Percentiles rank a stretch among this genome's conserved stretches.
Conservation (phyloP, 108 stramenopile species). For the Fragilariopsis cylindrus region DNA sequence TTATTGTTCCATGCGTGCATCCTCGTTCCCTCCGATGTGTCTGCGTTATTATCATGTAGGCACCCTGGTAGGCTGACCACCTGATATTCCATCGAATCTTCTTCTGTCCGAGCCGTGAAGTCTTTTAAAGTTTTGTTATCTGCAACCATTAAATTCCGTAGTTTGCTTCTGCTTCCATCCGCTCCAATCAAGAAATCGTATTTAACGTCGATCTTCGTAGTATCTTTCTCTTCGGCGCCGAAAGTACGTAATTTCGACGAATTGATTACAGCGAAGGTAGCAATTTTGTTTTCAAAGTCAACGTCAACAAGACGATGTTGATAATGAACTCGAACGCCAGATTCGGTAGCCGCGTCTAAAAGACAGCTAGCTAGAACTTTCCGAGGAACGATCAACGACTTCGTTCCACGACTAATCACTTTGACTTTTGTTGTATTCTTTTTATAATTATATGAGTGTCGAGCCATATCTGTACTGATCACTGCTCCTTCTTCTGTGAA, state of each 20-base stretch:
- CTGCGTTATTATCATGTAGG: not conserved
- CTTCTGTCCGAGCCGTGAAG: not conserved
- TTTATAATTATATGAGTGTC: not conserved
- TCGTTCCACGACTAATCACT: not conserved
- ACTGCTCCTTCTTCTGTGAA: not conserved
- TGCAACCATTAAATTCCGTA: not conserved
- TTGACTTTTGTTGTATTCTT: not conserved
- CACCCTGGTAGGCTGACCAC: not conserved
- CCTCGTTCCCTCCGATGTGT: not conserved
- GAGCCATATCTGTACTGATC: not conserved
- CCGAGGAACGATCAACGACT: not conserved
- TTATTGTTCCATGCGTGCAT: not conserved
- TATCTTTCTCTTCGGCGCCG: not conserved
- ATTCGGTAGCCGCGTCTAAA: not conserved
- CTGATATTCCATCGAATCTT: constrained; percentile 1
- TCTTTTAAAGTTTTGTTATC: not conserved
- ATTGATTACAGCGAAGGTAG: not conserved
- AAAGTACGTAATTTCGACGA: too few species aligned
- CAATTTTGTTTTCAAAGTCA: not conserved
- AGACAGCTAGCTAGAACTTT: not conserved
- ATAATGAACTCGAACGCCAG: not conserved
- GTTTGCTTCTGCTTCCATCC: not conserved
- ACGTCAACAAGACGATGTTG: not conserved
- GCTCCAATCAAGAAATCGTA: not conserved
- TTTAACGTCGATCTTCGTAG: not conserved